Conservation (phyloP, 768 basidiomycete genomes). For the Pluteus cervinus region DNA sequence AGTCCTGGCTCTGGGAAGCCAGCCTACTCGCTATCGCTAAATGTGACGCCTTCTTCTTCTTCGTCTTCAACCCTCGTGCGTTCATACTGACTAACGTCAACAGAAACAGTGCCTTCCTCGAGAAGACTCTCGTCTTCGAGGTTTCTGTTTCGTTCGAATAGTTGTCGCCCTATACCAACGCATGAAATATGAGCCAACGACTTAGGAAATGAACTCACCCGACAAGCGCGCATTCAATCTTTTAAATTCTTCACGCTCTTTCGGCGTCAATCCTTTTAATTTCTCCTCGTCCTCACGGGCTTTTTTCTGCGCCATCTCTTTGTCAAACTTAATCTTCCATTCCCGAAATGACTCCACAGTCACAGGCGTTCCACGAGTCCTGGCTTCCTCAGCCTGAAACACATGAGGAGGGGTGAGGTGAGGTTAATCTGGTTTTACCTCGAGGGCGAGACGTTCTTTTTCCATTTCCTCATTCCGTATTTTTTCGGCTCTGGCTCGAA, state of each 20-base stretch:
- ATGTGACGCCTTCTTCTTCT: constrained; percentile 63
- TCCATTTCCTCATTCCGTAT: constrained; percentile 61
- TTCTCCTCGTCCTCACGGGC: constrained; percentile 70
- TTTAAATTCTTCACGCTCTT: constrained; percentile 84
- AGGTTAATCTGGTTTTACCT: constrained; percentile 40
- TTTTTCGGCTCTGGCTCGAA: constrained; percentile 52
- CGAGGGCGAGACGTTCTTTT: constrained; percentile 65
- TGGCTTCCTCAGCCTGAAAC: constrained; percentile 75
- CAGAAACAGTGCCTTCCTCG: constrained; percentile 83
- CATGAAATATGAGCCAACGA: constrained; percentile 3
- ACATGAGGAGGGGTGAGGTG: constrained; percentile 3
- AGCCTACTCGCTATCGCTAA: constrained; percentile 82
- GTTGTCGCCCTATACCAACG: constrained; percentile 66
- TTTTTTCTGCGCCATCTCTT: constrained; percentile 53
- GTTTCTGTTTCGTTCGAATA: constrained; percentile 80
- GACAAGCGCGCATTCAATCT: constrained; percentile 52
- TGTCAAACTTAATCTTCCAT: constrained; percentile 82
- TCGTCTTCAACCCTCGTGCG: constrained; percentile 57
- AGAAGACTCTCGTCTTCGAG: constrained; percentile 75
- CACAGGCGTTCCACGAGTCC: constrained; percentile 89
- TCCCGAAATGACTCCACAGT: constrained; percentile 72
- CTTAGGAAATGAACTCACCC: constrained; percentile 41
- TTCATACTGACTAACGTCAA: constrained; percentile 88
- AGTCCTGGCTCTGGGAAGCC: background rate
- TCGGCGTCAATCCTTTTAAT: constrained; percentile 61